Conservation (phyloP, 306 rosid species). For the Fragaria nilgerrensis region DNA sequence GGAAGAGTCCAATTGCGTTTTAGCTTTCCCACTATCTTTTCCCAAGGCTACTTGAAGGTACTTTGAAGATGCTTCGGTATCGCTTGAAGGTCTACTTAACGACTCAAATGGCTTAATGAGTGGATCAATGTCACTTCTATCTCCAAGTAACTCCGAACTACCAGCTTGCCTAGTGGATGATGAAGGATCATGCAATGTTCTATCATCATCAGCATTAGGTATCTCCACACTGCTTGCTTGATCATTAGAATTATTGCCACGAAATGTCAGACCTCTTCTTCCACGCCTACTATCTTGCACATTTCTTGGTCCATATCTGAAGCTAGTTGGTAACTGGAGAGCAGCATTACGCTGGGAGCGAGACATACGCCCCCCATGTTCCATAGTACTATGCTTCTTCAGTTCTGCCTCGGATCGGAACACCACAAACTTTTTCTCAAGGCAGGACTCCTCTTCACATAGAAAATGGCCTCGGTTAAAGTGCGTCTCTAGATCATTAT, state of each 20-base stretch:
- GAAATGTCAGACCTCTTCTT: background rate
- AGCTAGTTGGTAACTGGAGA: slow-evolving; percentile 94
- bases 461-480: slow-evolving; percentile 79
- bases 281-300: slow-evolving; percentile 13
- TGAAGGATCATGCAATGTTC: slow-evolving; percentile 31
- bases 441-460: slow-evolving; percentile 95
- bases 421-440: slow-evolving; percentile 76
- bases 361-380: slow-evolving; percentile 93
- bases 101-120: slow-evolving; percentile 53
- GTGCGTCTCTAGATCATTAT: slow-evolving; percentile 88
- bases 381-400: slow-evolving; percentile 84
- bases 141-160: slow-evolving; percentile 33
- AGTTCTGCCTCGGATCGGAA: slow-evolving; percentile 74
- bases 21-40: slow-evolving; percentile 36
- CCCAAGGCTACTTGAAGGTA: slow-evolving; percentile 86
- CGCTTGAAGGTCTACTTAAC: slow-evolving; percentile 37
- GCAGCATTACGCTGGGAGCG: slow-evolving; percentile 93
- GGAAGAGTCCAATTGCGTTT: slow-evolving; percentile 56
- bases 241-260: slow-evolving; percentile 22
- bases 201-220: slow-evolving; percentile 42
- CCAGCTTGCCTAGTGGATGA: slow-evolving; percentile 38
- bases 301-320: slow-evolving; percentile 54
- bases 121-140: slow-evolving; percentile 48
- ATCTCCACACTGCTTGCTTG: slow-evolving; percentile 74
- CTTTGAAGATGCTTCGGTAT: slow-evolving; percentile 44